Evolutionary conservation across 208 protist genomes (phyloP).

Genomic region (Leishmania arabica): DNA sequence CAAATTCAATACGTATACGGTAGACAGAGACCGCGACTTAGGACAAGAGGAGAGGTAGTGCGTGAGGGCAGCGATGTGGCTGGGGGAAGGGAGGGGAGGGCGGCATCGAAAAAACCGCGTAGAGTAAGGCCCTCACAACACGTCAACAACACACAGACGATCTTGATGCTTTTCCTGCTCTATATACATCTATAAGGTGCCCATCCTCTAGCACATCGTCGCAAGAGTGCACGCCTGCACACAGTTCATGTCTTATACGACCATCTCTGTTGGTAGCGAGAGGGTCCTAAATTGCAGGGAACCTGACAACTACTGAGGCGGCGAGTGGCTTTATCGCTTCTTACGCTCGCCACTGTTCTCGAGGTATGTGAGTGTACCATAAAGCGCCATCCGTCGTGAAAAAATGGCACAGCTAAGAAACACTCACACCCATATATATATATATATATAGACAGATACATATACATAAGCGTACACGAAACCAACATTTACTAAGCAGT

Average conservation of each 20-base stretch:
- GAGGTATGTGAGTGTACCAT: neutral
- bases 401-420: neutral
- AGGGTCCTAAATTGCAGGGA: neutral
- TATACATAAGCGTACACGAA: neutral
- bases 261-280: neutral
- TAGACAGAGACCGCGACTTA: neutral
- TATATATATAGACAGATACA: neutral
- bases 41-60: neutral
- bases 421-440: neutral
- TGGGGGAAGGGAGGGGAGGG: neutral
- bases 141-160: neutral
- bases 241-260: neutral
- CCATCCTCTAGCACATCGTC: neutral
- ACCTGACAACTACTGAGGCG: neutral
- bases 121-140: neutral
- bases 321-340: neutral
- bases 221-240: neutral
- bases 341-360: neutral
- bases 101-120: neutral
- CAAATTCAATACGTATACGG: neutral
- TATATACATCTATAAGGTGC: slow-evolving; percentile 6
- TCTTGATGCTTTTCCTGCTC: neutral
- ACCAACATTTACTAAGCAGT: neutral
- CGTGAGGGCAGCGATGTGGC: neutral
- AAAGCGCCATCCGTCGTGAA: neutral